Evolutionary conservation across 495 filamentous ascomycete species (phyloP), one percentile per base, ranked within the genome.

Genomic region (Talaromyces borbonicus): DNA sequence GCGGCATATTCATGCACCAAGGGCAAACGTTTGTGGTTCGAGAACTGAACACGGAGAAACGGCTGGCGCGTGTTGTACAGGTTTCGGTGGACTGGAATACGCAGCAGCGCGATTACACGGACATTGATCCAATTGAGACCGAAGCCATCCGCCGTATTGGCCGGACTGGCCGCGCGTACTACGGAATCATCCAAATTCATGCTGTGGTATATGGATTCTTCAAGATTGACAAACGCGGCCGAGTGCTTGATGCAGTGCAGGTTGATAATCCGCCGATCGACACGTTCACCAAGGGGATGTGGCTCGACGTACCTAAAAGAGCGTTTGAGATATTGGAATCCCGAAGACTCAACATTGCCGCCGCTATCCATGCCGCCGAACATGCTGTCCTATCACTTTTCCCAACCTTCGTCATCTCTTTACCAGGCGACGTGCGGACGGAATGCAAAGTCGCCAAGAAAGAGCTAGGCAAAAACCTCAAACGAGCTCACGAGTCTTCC

Each of bases 61-160:
- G 76, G 50, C 78, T 94, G 45, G 90, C 90, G 0, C 76, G 76
- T 48, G 82, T 87, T 19, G 68, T 76, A 49, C 75, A 76, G 43
- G 90, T 97, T n/a, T 80, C 84, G 44, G 90, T 98, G 27, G 87
- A 96, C 63, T 99, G 88, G 89, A 92, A 80, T 8, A 97, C 93
- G 2, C 77, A 81, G 62, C 90, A 95, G 53, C 84, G 92, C 44
- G 92, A 96, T 60, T 98, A 74, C 64, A 96, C 90, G 1, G 92
- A 97, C 59, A 82, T 97, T 59, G 92, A 97, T 62, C 90, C 92
- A 1, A 68, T 86, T 43, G 88, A 92, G 57, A 94, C 86, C 1
- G 87, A 93, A 67, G 75, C 79, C 16, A 85, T 88, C 55, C 83
- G 87, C 3, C 68, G 69, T 12, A 83, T 95, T 30, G 65, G 51